Percentiles rank a stretch among this genome's conserved stretches.
phyloP scores from a whole-genome alignment of 2,329 filamentous ascomycete genomes.

The Pseudocercospora eumusae region DNA sequence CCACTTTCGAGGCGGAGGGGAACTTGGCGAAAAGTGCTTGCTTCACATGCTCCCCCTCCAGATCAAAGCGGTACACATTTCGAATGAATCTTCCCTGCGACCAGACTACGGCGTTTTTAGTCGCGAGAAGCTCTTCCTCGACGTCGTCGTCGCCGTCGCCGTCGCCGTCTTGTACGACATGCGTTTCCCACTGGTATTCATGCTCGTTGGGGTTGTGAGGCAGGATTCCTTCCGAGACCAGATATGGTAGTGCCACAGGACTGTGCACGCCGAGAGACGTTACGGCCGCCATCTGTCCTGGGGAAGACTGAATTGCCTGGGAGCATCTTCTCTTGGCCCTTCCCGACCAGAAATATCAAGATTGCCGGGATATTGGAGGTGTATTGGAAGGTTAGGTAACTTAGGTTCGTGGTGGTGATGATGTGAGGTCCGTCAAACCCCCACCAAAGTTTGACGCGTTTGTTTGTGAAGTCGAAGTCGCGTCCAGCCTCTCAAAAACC shows the following conservation, averaged over 20 bases:
- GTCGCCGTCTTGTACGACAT: constrained; percentile 43
- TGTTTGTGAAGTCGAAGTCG: constrained; percentile 7
- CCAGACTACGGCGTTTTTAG: constrained; percentile 79
- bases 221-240: constrained; percentile 77
- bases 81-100: constrained; percentile 81
- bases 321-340: constrained; percentile 23
- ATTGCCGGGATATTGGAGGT: neutral
- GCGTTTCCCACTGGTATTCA: constrained; percentile 75
- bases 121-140: constrained; percentile 80
- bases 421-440: constrained; percentile 16
- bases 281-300: constrained; percentile 74
- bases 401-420: constrained; percentile 6
- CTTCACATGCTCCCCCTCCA: constrained; percentile 82
- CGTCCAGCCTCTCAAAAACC: constrained; percentile 17
- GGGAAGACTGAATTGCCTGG: neutral
- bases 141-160: constrained; percentile 45
- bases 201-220: constrained; percentile 64
- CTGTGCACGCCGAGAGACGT: constrained; percentile 88
- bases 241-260: constrained; percentile 78
- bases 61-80: constrained; percentile 80
- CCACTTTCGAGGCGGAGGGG: constrained; percentile 43
- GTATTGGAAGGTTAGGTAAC: too few relatives aligned
- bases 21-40: constrained; percentile 87
- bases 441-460: constrained; percentile 19
- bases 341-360: neutral